Base-by-base conservation (phyloP, 2,329 filamentous ascomycete genomes). In the Cordyceps tenuipes region DNA sequence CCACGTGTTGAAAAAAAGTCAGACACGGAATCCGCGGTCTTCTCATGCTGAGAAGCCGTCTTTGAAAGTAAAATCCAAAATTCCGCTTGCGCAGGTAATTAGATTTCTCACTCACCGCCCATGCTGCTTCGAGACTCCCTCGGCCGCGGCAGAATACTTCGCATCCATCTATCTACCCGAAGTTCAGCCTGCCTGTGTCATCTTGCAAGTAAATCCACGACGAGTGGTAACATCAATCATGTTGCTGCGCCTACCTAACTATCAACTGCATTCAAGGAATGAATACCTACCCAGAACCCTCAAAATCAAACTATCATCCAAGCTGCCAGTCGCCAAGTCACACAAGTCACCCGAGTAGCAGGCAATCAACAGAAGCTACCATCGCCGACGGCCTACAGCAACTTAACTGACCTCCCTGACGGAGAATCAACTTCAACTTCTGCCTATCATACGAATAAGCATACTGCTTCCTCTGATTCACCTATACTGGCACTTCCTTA, bases 61-160 rank as follows among this genome's bases (percentile, higher is more conserved):
- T n/a, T 19, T n/a, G n/a, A 8, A 43, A 13, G 23, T 23, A 23
- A 23, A 23, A 23, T 23, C 23, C 23, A 29, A 29, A 29, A 29
- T 29, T 3, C 7, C 9, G 10, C 21, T 5, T 26, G 2, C 9
- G 8, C 44, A 46, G 29, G 29, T 21, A 7, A 21, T 46, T 46
- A 15, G 44, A 5, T 6, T 1, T 3, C 5, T 26, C 43, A 7
- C n/a, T 53, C 57, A 59, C 57, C 57, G 57, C 57, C 50, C 23
- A 31, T 12, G 13, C 19, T 39, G 13, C 49, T 41, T 21, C 34
- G 34, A n/a, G 39, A 41, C 39, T 1, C 17, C 39, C 9, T 17
- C 12, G n/a, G n/a, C n/a, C 4, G 12, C 19, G 59, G 59, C 59
- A 61, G 59, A 61, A 61, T 51, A 12, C 17, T 41, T 13, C 2